phyloP scores from a whole-genome alignment of 2,329 filamentous ascomycete genomes.

The Clonostachys solani region DNA sequence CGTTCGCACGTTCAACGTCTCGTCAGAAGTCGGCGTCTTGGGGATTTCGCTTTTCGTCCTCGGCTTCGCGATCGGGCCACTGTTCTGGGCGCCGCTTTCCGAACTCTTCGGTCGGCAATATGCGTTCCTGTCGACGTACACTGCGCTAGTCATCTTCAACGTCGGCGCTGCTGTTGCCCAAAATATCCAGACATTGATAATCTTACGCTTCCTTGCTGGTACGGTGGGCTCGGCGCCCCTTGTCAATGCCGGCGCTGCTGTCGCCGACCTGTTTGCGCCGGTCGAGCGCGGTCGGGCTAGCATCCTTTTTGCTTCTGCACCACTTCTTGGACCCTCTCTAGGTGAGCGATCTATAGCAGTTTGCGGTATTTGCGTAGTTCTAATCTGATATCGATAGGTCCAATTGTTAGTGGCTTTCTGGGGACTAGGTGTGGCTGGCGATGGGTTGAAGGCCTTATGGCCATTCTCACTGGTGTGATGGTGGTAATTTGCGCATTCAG shows the following conservation, averaged over 20 bases:
- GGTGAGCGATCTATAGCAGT: slow-evolving; percentile 11
- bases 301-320: slow-evolving; percentile 59
- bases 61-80: slow-evolving; percentile 52
- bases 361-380: too few relatives aligned
- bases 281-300: slow-evolving; percentile 51
- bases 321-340: slow-evolving; percentile 52
- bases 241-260: slow-evolving; percentile 56
- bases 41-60: slow-evolving; percentile 40
- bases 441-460: slow-evolving; percentile 54
- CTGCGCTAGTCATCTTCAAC: slow-evolving; percentile 50
- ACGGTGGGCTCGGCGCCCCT: slow-evolving; percentile 54
- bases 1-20: too few relatives aligned
- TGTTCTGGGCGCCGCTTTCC: slow-evolving; percentile 58
- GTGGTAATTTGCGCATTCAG: slow-evolving; percentile 40
- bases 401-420: slow-evolving; percentile 56
- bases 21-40: slow-evolving; percentile 11
- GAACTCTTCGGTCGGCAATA: slow-evolving; percentile 56
- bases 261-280: slow-evolving; percentile 54
- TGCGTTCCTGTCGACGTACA: slow-evolving; percentile 26
- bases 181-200: slow-evolving; percentile 56
- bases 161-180: slow-evolving; percentile 39
- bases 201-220: slow-evolving; percentile 61
- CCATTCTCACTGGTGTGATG: slow-evolving; percentile 47
- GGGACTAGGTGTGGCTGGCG: slow-evolving; percentile 51
- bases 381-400: slow-evolving; percentile 12